Base-by-base conservation (phyloP, 108 stramenopile species). In the Halocafeteria seosinensis region DNA sequence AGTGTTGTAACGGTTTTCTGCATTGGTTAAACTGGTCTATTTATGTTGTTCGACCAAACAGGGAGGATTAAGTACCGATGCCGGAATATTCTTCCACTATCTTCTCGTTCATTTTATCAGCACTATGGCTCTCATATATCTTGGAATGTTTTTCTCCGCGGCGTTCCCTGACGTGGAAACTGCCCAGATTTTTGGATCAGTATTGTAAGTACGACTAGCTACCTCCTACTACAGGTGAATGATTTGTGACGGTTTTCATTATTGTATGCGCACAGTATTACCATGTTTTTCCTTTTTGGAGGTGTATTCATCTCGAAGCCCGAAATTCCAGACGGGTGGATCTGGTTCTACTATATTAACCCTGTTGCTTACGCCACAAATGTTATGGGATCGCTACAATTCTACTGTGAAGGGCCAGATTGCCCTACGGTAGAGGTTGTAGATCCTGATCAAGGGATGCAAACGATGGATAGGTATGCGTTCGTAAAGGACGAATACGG, bases 291-390 rank as follows among this genome's bases (percentile, higher is more conserved):
- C 57, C 52, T 70, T 24, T 60, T 52, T 57, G 11, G 28, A 4
- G 69, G 69, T 13, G 57, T 70, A 34, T 30, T 70, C 62, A 6
- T 36, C 23, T 55, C 63, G 64, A 8, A 1, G 21, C n/a, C 27
- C 27, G 36, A 64, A 38, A 64, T 70, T 21, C 63, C 69, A 32
- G 36, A 53, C 36, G 28, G 27, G 32, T 34, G 63, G 50, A 58
- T 64, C 23, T 70, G 69, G 69, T 27, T 28, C 35, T 34, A 64
- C 62, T 64, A 64, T 64, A 24, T 64, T n/a, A 50, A 31, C 37
- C 34, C 63, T 32, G 64, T 62, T 35, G 26, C 50, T 1, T 70
- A 70, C 53, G 42, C 17, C 29, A 23, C 64, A 53, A 31, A 11
- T 28, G 53, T 31, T 28, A 17, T 47, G 42, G 42, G 17, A 47